Percentiles rank a stretch among this genome's conserved stretches.
Evolutionary conservation across 495 filamentous ascomycete species (phyloP).

Genomic region (Tuber indicum): DNA sequence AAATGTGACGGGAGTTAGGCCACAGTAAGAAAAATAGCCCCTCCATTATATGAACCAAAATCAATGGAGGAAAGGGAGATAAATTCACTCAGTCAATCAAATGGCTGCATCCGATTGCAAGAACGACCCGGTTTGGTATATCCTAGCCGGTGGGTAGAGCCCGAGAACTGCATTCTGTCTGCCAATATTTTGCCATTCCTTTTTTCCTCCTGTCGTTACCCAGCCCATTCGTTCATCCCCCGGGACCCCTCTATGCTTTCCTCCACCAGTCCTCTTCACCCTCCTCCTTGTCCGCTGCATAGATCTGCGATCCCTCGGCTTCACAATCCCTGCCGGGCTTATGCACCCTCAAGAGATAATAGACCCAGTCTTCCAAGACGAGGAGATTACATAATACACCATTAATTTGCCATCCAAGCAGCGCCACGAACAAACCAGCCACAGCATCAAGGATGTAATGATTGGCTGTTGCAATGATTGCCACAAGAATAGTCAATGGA

Average conservation of each 20-base stretch:
- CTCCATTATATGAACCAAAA: background rate
- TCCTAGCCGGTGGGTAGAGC: background rate
- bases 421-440: slow-evolving; percentile 49
- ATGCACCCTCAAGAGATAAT: slow-evolving; percentile 52
- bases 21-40: background rate
- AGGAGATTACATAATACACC: slow-evolving; percentile 51
- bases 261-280: slow-evolving; percentile 36
- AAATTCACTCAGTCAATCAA: background rate
- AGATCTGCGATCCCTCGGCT: slow-evolving; percentile 25
- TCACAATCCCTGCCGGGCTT: slow-evolving; percentile 47
- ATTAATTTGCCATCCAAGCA: slow-evolving; percentile 51
- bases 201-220: background rate
- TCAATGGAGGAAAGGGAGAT: background rate
- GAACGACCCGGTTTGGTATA: background rate
- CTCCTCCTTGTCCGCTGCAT: slow-evolving; percentile 15
- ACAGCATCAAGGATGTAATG: slow-evolving; percentile 60
- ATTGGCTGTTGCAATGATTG: slow-evolving; percentile 61
- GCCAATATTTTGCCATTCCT: background rate
- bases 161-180: background rate
- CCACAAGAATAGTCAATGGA: slow-evolving; percentile 53
- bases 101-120: background rate
- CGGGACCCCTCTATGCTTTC: slow-evolving; percentile 18
- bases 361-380: slow-evolving; percentile 53
- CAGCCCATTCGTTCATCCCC: slow-evolving; percentile 14
- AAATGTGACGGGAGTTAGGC: background rate